Conservation (phyloP, 495 filamentous ascomycete genomes). For the Neurospora sp. region DNA sequence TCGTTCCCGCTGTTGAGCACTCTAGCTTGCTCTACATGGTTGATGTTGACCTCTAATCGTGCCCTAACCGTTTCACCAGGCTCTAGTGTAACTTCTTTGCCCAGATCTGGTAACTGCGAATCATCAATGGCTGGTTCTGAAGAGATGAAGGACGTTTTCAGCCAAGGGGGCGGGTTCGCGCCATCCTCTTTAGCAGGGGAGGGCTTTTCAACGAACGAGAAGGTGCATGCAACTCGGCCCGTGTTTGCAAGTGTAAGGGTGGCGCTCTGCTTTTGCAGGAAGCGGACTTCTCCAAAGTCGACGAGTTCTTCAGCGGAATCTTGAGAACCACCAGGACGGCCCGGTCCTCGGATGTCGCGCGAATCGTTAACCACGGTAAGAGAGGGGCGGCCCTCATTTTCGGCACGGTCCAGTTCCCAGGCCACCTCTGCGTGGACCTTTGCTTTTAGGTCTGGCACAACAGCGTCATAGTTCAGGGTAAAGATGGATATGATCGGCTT, state of each 20-base stretch:
- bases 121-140: constrained; percentile 26
- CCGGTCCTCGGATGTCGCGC: constrained; percentile 12
- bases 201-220: constrained; percentile 64
- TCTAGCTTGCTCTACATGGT: constrained; percentile 50
- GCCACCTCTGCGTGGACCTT: constrained; percentile 80
- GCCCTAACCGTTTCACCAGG: constrained; percentile 76
- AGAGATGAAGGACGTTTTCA: constrained; percentile 51
- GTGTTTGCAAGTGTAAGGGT: constrained; percentile 85
- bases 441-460: constrained; percentile 70
- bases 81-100: constrained; percentile 49
- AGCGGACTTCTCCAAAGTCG: constrained; percentile 65
- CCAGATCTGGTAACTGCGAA: constrained; percentile 27
- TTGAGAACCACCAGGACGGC: constrained; percentile 9
- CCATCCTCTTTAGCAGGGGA: constrained; percentile 33
- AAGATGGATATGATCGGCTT: constrained; percentile 82
- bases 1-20: constrained; percentile 57
- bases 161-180: constrained; percentile 47
- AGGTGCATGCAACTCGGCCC: constrained; percentile 61
- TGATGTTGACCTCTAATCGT: constrained; percentile 53
- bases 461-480: constrained; percentile 69
- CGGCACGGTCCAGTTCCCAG: constrained; percentile 75
- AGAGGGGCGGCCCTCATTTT: constrained; percentile 81
- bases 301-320: constrained; percentile 43
- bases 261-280: constrained; percentile 51
- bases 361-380: constrained; percentile 77